These are phyloP conservation scores for Rhododendron ovatum DNA, from an alignment of 148 eudicot genomes.

Conservation along the genomic window DNA sequence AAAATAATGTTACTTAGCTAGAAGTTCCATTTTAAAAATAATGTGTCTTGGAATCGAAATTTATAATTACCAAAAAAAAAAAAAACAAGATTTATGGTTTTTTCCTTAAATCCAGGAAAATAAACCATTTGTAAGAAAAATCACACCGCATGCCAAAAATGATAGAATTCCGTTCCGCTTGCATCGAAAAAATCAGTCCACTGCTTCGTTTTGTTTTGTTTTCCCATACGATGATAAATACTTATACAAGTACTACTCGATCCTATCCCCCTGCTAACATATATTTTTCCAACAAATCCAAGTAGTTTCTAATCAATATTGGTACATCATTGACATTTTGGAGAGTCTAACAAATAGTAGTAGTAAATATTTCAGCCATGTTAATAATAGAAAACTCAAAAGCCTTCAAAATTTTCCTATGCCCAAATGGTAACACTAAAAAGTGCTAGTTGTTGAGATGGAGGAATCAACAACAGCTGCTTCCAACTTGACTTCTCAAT, in stretches of 20 bases:
- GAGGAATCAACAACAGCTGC: slow-evolving; percentile 9
- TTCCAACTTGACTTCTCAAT: background rate
- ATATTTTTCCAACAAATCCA: background rate
- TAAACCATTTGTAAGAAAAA: background rate
- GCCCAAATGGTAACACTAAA: background rate
- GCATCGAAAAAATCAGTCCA: background rate
- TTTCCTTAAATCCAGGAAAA: background rate
- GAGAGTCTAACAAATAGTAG: background rate
- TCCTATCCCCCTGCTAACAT: background rate
- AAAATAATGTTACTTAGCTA: too few species aligned
- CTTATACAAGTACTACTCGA: background rate
- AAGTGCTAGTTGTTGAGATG: background rate
- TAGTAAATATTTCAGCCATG: background rate
- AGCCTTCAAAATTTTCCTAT: background rate
- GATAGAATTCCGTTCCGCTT: too few species aligned
- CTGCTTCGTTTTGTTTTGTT: background rate
- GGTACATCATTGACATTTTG: background rate
- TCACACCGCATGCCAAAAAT: background rate
- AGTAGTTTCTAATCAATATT: background rate
- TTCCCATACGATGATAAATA: background rate
- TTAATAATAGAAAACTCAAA: background rate
- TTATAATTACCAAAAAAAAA: too few species aligned
- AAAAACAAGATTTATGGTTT: background rate
- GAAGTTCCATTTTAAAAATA: too few species aligned
- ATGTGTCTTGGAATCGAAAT: too few species aligned